Evolutionary conservation across 371 early-diverging fungal species (phyloP), one percentile per base, ranked within the genome.

Genomic region (Basidiobolus meristosporus): DNA sequence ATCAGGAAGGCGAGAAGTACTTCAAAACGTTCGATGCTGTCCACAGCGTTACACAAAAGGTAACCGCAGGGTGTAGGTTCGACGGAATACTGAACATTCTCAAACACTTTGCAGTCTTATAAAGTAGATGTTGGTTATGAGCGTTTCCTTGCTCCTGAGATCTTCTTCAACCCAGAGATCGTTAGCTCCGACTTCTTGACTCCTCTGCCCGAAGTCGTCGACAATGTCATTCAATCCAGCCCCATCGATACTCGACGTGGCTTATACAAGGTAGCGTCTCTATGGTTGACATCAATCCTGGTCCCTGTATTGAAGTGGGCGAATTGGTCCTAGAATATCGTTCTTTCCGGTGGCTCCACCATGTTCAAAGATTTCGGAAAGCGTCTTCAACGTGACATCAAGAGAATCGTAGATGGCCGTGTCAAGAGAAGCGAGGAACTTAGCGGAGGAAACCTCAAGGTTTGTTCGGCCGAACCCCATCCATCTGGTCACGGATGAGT

Each of bases 111-210:
- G 5, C 51, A 87, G 80, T 62, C 76, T 14, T 91, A 90, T 54
- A 65, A 65, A 17, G 86, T 96, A 14, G 92, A 93, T 64, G 86
- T 96, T 47, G 97, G 97, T 37, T 93, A 82, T 51, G 97, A 96
- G 52, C 87, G 95, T 43, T 96, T 96, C 72, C 65, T 96, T 49
- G 97, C 90, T 15, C 97, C 97, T 15, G 97, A 96, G 52, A 85
- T 93, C 61, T 96, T 96, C 63, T 96, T 96, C 65, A 93, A 90
- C 54, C 97, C 97, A 20, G 97, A 96, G 57, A 86, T 96, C 46
- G 85, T 83, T 30, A 81, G 80, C 64, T 79, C 89, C n/a, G 95
- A 92, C 51, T 96, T 90, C 53, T 59, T 90, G 50, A 91, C 90
- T 14, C 95, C 95, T 33, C 62, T 96, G 22, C 93, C 95, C 12